Percentiles rank a stretch among this genome's conserved stretches.
phyloP scores from a whole-genome alignment of 257 asterid species.

The Rubia yunnanensis region DNA sequence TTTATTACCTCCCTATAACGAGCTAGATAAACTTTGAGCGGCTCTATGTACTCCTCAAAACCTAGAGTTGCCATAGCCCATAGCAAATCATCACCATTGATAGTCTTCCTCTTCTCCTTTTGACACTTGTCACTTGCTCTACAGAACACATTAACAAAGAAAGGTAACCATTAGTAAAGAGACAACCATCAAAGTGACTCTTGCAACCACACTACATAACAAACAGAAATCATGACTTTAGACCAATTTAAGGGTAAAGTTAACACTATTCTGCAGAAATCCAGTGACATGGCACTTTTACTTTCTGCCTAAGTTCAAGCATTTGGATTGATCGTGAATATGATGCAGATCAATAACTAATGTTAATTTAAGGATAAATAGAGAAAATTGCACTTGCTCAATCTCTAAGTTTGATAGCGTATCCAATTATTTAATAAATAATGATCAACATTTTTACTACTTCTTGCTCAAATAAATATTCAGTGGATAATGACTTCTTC shows the following conservation, averaged over 20 bases:
- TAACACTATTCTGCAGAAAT: neutral
- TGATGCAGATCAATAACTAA: neutral
- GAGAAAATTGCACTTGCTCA: too few relatives aligned
- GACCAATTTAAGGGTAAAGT: neutral
- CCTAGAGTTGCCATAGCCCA: constrained; percentile 61
- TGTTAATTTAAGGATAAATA: too few relatives aligned
- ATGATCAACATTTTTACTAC: too few relatives aligned
- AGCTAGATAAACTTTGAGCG: constrained; percentile 46
- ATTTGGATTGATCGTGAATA: neutral
- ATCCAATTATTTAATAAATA: too few relatives aligned
- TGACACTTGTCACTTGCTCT: constrained; percentile 64
- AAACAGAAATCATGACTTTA: neutral
- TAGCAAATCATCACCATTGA: constrained; percentile 58
- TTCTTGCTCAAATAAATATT: too few relatives aligned
- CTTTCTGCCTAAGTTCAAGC: neutral
- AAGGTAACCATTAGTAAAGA: neutral
- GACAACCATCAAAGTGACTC: neutral
- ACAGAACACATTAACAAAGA: constrained; percentile 2
- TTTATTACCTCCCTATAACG: constrained; percentile 52
- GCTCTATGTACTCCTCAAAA: constrained; percentile 45
- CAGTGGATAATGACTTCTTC: too few relatives aligned
- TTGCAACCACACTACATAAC: neutral
- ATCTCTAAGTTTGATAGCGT: too few relatives aligned
- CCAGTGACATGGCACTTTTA: neutral
- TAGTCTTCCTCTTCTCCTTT: constrained; percentile 58